Percentiles rank a stretch among this genome's conserved stretches.
Conservation (phyloP, 129 eudicot genomes). For the Mikania micrantha region DNA sequence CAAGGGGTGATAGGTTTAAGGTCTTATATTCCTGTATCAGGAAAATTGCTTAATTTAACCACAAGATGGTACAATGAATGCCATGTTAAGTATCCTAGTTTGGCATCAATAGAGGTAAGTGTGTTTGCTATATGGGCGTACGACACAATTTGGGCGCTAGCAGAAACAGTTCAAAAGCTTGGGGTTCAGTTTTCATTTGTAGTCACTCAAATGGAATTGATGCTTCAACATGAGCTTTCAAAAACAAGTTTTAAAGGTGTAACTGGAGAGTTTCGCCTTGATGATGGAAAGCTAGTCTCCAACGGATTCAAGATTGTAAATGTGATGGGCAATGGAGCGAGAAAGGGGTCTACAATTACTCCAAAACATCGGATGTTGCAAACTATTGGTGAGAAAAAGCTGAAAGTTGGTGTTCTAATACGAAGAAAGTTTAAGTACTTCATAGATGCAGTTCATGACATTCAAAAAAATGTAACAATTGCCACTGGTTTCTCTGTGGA, state of each 20-base stretch:
- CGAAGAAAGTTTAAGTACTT: constrained; percentile 24
- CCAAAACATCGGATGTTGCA: constrained; percentile 16
- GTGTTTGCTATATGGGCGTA: constrained; percentile 45
- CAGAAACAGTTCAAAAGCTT: constrained; percentile 32
- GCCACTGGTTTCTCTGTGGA: constrained; percentile 39
- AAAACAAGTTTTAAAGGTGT: constrained; percentile 31
- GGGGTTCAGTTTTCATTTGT: background rate
- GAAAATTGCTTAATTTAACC: constrained; percentile 18
- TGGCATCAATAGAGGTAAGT: constrained; percentile 17
- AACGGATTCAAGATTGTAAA: constrained; percentile 31
- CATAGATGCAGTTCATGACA: constrained; percentile 7
- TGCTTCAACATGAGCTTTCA: constrained; percentile 21
- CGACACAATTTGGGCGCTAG: constrained; percentile 43
- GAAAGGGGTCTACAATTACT: constrained; percentile 9
- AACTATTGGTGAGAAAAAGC: constrained; percentile 13
- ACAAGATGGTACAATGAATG: constrained; percentile 32
- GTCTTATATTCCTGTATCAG: constrained; percentile 35
- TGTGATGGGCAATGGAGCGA: constrained; percentile 28
- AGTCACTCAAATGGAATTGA: constrained; percentile 16
- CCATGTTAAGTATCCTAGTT: background rate
- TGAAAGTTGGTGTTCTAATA: constrained; percentile 37
- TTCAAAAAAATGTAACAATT: constrained; percentile 2
- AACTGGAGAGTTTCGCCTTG: constrained; percentile 33
- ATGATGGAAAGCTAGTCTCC: constrained; percentile 20
- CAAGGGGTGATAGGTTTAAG: constrained; percentile 45